Conservation (phyloP, 331 rosid genomes). For the Quercus phellos region DNA sequence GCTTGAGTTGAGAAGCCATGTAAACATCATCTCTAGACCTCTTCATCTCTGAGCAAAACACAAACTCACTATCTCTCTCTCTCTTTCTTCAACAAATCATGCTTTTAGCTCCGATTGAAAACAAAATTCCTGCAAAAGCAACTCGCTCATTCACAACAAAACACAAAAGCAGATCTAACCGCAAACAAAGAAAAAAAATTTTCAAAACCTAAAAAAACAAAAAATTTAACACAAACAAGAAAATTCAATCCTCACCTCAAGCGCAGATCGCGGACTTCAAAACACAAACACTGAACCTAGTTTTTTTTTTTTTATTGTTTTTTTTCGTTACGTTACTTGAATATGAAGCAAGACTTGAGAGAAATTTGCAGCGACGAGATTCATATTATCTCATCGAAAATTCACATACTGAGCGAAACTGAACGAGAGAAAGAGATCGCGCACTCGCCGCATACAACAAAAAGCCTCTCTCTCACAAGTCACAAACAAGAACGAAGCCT, state of each 20-base stretch:
- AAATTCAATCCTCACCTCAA: conserved; percentile 43
- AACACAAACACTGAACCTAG: not conserved
- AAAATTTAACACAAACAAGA: conserved; percentile 14
- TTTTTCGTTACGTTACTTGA: conserved; percentile 32
- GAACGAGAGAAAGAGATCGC: conserved; percentile 32
- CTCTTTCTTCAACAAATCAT: conserved; percentile 47
- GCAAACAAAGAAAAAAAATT: not conserved
- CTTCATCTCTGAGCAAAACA: conserved; percentile 49
- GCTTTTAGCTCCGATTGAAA: conserved; percentile 40
- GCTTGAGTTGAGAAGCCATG: conserved; percentile 69
- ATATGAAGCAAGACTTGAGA: conserved; percentile 41
- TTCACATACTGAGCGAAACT: conserved; percentile 33
- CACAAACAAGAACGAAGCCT: conserved; percentile 5
- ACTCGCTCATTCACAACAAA: conserved; percentile 45
- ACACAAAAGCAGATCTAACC: conserved; percentile 68
- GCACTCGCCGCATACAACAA: conserved; percentile 34
- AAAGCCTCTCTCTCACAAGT: conserved; percentile 15
- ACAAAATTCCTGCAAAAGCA: conserved; percentile 40
- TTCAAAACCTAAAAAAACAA: conserved; percentile 11
- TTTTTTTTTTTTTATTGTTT: too few relatives aligned
- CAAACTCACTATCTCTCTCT: conserved; percentile 26
- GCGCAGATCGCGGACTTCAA: conserved; percentile 59
- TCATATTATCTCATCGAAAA: conserved; percentile 24
- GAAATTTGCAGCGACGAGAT: conserved; percentile 12
- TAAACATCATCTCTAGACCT: conserved; percentile 78